A percentile compares a stretch with the other conserved stretches of the same genome.
Conservation (phyloP, 805 yeast genomes). For the Hyphopichia homilentoma region DNA sequence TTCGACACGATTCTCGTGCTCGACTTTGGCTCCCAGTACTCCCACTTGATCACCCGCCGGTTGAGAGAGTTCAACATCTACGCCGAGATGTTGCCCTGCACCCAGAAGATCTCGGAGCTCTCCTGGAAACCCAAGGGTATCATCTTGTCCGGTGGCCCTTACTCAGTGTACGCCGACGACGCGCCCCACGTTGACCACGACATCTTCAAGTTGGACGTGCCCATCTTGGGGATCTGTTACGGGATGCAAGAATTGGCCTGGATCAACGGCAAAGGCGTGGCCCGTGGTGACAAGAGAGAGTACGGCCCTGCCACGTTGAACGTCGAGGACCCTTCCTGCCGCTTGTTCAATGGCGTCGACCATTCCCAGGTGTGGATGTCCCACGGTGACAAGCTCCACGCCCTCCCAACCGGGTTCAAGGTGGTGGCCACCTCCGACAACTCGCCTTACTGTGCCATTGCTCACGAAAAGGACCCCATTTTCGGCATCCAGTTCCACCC, state of each 20-base stretch:
- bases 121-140: slow-evolving; percentile 96
- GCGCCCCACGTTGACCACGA: slow-evolving; percentile 98
- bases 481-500: slow-evolving; percentile 99
- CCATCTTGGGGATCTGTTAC: slow-evolving; percentile 95
- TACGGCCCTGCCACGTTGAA: slow-evolving; percentile 93
- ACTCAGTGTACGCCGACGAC: slow-evolving; percentile 91
- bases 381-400: slow-evolving; percentile 92
- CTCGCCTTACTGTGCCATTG: slow-evolving; percentile 94
- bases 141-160: slow-evolving; percentile 95
- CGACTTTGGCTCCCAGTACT: slow-evolving; percentile 98
- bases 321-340: slow-evolving; percentile 63
- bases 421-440: slow-evolving; percentile 88
- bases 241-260: slow-evolving; percentile 99
- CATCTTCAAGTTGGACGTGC: slow-evolving; percentile 85
- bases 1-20: slow-evolving; percentile 96
- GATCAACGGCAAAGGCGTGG: slow-evolving; percentile 92
- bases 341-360: slow-evolving; percentile 83
- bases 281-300: slow-evolving; percentile 96
- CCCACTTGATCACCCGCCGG: slow-evolving; percentile 95
- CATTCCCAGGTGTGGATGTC: slow-evolving; percentile 99
- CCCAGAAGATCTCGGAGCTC: slow-evolving; percentile 91
- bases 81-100: slow-evolving; percentile 99
- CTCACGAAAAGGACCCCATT: slow-evolving; percentile 66
- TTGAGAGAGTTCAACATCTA: slow-evolving; percentile 96
- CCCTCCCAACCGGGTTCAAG: slow-evolving; percentile 85